Base-by-base conservation (phyloP, 2,329 filamentous ascomycete species). In the Apiospora hydei region DNA sequence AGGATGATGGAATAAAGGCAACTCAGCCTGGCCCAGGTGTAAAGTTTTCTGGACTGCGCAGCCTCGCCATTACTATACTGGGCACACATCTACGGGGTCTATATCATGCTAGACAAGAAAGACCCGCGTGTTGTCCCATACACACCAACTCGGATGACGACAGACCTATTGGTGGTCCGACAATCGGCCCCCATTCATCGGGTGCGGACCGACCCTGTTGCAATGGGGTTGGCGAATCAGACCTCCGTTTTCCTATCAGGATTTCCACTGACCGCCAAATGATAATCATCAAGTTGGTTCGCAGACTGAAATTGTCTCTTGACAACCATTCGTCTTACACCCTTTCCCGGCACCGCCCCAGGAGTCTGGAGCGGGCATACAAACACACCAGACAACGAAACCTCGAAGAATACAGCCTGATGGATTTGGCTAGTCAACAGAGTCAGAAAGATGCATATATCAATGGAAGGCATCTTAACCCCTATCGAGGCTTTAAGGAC, bases 251-350 rank as follows among this genome's bases (percentile, higher is more conserved):
- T n/a, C 1, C 30, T 30, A 61, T 61, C 53, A n/a, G n/a, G 30
- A 21, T 3, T 3, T 34, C 53, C 1, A 34, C 34, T 61, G 53
- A 61, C 53, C 53, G 53, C 53, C 30, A 34, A 13, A 38, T 21
- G 30, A n/a, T 13, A 5, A 26, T 5, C 10, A n/a, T 61, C 30
- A 61, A 61, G 53, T 61, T n/a, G 30, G 53, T 21, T 6, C 38
- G 16, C 16, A 5, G 3, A 11, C 30, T 16, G 13, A 61, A 21
- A 38, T 8, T n/a, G 53, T n/a, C 7, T 38, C 53, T 61, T 61
- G 53, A 61, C 8, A 38, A 13, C 53, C 53, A 61, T 38, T 38
- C 6, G 53, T 38, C 53, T 38, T 64, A 64, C 57, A 64, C 57
- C 57, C 57, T 8, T n/a, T 41, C 38, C 14, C 26, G 51, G n/a